Evolutionary conservation across 2,329 filamentous ascomycete genomes (phyloP), one percentile per base, ranked within the genome.

Genomic region (Thelonectria rubi): DNA sequence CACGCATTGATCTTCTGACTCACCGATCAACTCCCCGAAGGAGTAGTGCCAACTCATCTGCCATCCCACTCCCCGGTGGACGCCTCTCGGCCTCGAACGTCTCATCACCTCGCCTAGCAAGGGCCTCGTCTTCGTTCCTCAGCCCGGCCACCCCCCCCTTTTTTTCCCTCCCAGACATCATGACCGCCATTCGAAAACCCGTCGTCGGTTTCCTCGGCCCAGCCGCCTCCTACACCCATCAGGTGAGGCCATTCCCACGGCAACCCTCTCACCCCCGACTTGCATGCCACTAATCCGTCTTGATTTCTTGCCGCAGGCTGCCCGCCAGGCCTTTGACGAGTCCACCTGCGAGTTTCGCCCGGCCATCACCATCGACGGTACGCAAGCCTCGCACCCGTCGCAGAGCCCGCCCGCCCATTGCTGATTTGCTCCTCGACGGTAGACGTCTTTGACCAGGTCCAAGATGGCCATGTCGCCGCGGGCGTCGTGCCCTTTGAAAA

Each of bases 401-500:
- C 43, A 37, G 24, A 49, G 5, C 26, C 21, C 37, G 30, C 20
- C 17, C 61, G 24, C 12, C 46, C 26, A 20, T 63, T 37, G 34
- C 61, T 67, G 45, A 69, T 57, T 45, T 30, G 5, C 26, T 30
- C 8, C 20, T 54, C 56, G 40, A 21, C 12, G 34, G 52, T 66
- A 90, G 92, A 95, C 73, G 88, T 97, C 69, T 97, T 97, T 76
- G 82, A 88, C 52, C 84, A 88, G 15, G 91, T 97, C 6, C 92
- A 96, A 72, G 81, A 83, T 39, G 84, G 86, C 60, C 74, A 80
- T 46, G 87, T 86, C 1, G 78, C 84, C 54, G 89, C 89, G 58
- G 95, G 94, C 68, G 91, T 98, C 32, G 91, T 97, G 2, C 95
- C 95, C 7, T 94, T 97, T 77, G 94, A 98, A 75, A 99, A 99